Base-by-base conservation (phyloP, 2,329 filamentous ascomycete species). In the Cladophialophora bantiana region DNA sequence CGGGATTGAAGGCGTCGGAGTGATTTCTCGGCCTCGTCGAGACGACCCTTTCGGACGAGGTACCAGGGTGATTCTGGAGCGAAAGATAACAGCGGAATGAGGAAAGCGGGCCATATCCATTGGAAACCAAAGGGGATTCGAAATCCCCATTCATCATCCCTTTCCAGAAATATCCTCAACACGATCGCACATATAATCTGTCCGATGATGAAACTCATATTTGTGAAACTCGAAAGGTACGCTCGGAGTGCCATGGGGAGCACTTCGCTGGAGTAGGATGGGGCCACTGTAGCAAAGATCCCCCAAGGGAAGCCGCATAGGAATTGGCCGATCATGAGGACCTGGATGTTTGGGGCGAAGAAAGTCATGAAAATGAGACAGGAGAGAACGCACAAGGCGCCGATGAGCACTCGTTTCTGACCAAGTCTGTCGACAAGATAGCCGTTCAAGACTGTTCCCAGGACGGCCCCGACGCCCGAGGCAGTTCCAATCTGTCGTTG, bases 101-200 rank as follows among this genome's bases (percentile, higher is more conserved):
- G 66, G 38, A 73, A 64, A 5, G 67, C 65, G 4, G 74, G 72
- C 73, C 72, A 74, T 12, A 73, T 64, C 73, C 73, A 66, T 55
- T 70, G 68, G 9, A 69, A 50, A 9, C 59, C 57, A 31, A 70
- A 69, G 1, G 68, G 68, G 26, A 70, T 69, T 31, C 76, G 71
- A 65, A 77, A 80, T 9, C 54, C 70, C 70, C 71, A 72, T 40
- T 70, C 53, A 54, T 69, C 67, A 10, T 64, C 45, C 7, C 68
- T 64, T 45, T 62, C 62, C 7, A 64, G 38, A 40, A 64, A 68
- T 3, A 62, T 65, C 34, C 65, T 48, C 18, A 76, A 65, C 35
- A 77, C 73, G 5, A 75, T 75, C 0, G 74, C 74, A 1, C 74
- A 75, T 35, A 78, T 73, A 12, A 79, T 68, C 40, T 76, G 75